Percentiles rank a stretch among this genome's conserved stretches.
These are phyloP conservation scores for Aspergillus awamori DNA, from an alignment of 2,329 filamentous ascomycete species.

Conservation along the genomic window DNA sequence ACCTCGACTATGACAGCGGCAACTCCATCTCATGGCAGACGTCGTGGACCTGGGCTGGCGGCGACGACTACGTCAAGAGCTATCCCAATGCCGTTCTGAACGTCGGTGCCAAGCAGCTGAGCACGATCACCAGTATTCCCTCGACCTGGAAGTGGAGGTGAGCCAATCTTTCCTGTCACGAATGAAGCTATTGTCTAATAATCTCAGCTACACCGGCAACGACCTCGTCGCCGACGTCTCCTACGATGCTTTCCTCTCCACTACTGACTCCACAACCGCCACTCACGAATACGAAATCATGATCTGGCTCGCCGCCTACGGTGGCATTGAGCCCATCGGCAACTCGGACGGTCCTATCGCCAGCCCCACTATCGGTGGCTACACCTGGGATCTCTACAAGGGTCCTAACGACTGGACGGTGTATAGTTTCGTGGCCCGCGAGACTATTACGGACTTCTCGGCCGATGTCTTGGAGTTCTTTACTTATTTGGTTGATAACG, in stretches of 20 bases:
- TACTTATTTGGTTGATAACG: slow-evolving; percentile 52
- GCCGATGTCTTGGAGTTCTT: slow-evolving; percentile 60
- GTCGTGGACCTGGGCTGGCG: slow-evolving; percentile 45
- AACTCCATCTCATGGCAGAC: slow-evolving; percentile 41
- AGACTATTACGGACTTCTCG: slow-evolving; percentile 51
- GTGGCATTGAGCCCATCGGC: slow-evolving; percentile 59
- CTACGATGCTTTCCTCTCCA: slow-evolving; percentile 56
- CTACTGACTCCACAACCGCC: slow-evolving; percentile 45
- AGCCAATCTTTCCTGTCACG: background rate
- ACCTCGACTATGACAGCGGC: slow-evolving; percentile 33
- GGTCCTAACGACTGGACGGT: slow-evolving; percentile 61
- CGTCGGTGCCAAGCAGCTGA: slow-evolving; percentile 12
- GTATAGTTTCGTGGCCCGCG: slow-evolving; percentile 56
- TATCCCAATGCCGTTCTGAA: slow-evolving; percentile 31
- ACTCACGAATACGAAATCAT: slow-evolving; percentile 59
- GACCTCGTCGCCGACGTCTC: slow-evolving; percentile 57
- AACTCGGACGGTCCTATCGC: slow-evolving; percentile 54
- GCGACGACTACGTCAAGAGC: slow-evolving; percentile 42
- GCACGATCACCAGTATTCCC: slow-evolving; percentile 37
- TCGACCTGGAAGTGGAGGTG: slow-evolving; percentile 46
- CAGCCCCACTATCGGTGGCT: slow-evolving; percentile 53
- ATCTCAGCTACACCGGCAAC: slow-evolving; percentile 46
- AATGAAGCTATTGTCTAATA: background rate
- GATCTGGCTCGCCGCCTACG: slow-evolving; percentile 61
- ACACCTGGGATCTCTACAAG: slow-evolving; percentile 57